A percentile compares a stretch with the other conserved stretches of the same genome.
Conservation (phyloP, 371 early-diverging fungal species). For the Dipsacomyces acuminosporus region DNA sequence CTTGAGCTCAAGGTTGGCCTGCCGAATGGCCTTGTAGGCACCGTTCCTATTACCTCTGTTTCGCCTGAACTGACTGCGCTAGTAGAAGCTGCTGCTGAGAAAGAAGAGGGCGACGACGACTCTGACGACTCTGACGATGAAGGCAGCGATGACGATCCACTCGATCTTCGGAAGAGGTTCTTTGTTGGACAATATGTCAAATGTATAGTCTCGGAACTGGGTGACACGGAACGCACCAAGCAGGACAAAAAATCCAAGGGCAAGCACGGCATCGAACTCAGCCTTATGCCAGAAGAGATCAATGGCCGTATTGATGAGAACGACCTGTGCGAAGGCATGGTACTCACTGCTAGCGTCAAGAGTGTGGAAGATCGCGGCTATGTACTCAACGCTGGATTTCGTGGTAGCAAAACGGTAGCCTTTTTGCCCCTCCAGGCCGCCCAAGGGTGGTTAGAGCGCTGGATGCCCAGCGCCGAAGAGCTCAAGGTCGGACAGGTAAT, state of each 20-base stretch:
- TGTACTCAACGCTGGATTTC: conserved; percentile 46
- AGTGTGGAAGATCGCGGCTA: conserved; percentile 64
- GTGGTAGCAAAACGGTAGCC: conserved; percentile 9
- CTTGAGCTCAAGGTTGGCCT: conserved; percentile 66
- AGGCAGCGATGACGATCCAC: conserved; percentile 48
- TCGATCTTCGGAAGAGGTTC: conserved; percentile 51
- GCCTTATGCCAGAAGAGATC: conserved; percentile 51
- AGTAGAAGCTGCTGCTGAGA: conserved; percentile 52
- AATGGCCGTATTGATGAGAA: conserved; percentile 47
- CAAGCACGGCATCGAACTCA: conserved; percentile 49
- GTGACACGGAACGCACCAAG: conserved; percentile 5
- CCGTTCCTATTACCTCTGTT: conserved; percentile 60
- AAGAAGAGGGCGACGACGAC: conserved; percentile 28
- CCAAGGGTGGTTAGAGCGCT: conserved; percentile 33
- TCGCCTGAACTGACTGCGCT: conserved; percentile 51
- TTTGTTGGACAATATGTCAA: conserved; percentile 54
- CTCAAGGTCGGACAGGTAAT: conserved; percentile 45
- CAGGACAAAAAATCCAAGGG: conserved; percentile 13
- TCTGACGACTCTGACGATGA: conserved; percentile 24
- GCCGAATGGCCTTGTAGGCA: conserved; percentile 56
- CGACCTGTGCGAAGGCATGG: conserved; percentile 49
- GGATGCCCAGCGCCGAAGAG: conserved; percentile 31
- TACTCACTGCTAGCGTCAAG: conserved; percentile 49
- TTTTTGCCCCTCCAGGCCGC: conserved; percentile 33
- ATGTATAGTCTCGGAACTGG: conserved; percentile 43